Evolutionary conservation across 257 asterid species (phyloP).

Genomic region (Striga asiatica): DNA sequence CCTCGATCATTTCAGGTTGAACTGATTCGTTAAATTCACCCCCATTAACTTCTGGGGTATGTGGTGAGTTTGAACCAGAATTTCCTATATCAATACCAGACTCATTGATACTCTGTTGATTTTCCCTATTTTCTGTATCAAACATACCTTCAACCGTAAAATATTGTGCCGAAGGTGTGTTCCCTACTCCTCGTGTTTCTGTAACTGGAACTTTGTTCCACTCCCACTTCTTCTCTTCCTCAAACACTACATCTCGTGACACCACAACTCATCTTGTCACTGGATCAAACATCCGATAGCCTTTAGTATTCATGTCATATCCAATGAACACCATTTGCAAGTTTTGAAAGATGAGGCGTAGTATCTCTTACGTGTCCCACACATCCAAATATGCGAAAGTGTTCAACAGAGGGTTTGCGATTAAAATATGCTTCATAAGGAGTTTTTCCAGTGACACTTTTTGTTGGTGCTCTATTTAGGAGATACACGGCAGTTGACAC

Average conservation of each 20-base stretch:
- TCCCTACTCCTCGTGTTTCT: too few relatives aligned
- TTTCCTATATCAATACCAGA: too few relatives aligned
- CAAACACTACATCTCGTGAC: constrained; percentile 14
- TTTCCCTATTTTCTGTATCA: background rate
- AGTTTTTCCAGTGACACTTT: background rate
- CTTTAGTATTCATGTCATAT: constrained; percentile 9
- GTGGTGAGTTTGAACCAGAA: too few relatives aligned
- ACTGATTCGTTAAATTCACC: too few relatives aligned
- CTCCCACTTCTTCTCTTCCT: constrained; percentile 4
- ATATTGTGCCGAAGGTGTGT: background rate
- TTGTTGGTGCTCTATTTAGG: background rate
- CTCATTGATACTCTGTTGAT: too few relatives aligned
- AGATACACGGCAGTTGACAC: background rate
- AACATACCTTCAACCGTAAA: background rate
- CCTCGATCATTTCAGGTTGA: too few relatives aligned
- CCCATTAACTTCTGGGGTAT: too few relatives aligned
- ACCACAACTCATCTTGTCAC: background rate
- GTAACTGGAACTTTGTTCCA: too few relatives aligned
- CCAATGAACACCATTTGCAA: constrained; percentile 7
- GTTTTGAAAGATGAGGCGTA: background rate
- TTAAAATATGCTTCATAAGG: background rate
- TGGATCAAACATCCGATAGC: constrained; percentile 8
- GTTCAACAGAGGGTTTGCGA: background rate
- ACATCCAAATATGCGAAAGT: background rate
- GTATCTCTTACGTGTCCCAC: too few relatives aligned